Base-by-base conservation (phyloP, 352 stramenopile species). In the Phytophthora melonis region DNA sequence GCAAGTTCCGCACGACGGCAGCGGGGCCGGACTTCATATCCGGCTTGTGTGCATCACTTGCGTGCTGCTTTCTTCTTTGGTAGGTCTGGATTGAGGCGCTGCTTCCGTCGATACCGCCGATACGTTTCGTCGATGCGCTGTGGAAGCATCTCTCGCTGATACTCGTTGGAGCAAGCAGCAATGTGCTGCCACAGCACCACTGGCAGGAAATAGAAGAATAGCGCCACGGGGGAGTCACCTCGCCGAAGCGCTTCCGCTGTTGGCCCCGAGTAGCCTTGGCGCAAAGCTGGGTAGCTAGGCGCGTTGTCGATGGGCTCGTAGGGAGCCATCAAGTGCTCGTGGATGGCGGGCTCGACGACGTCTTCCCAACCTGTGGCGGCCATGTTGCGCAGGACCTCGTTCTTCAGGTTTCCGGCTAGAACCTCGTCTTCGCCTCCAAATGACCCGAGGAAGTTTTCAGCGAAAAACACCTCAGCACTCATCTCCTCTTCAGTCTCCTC, bases 221-320 rank as follows among this genome's bases (percentile, higher is more conserved):
- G 43, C 9, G 18, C 43, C 3, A 52, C 16, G 5, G 43, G 43
- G 3, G 43, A 25, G 43, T 52, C 43, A 52, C 43, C 43, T 3
- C 9, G 43, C 9, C 43, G 43, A 23, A 52, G 18, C 16, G 18
- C 43, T 1, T 52, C 43, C 5, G 43, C 43, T 3, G 39, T 57
- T 16, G 58, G 58, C 1, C 43, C 58, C 1, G 43, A 32, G n/a
- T 65, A 63, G 18, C 57, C 57, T 62, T 62, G 36, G 3, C 34
- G 56, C 27, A 52, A 34, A 21, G 32, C 56, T 9, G 56, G 56
- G 30, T 62, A 62, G 34, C 56, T 62, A 3, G 32, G 1, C 2
- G n/a, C 23, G n/a, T 62, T 52, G n/a, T 36, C 10, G 32, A 62
- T 34, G 32, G 32, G 56, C 34, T 62, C 56, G 56, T 62, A 62